Conservation (phyloP, 352 stramenopile species). For the Plasmopara muralis region DNA sequence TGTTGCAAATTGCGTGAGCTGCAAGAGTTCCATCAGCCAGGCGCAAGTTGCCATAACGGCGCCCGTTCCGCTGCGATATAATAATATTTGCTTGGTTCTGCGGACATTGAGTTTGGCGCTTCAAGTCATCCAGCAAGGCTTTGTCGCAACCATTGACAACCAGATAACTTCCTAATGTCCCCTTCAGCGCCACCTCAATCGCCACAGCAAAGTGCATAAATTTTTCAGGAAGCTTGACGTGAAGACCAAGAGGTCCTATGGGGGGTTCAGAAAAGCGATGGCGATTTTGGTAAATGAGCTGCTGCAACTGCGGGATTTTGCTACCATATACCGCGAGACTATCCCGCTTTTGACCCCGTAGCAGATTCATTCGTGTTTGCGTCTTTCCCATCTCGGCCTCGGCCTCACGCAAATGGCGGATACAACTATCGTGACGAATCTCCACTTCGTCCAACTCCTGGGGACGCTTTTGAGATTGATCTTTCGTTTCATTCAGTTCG, state of each 20-base stretch:
- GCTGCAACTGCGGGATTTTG: constrained; percentile 46
- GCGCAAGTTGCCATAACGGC: constrained; percentile 41
- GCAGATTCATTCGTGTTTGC: constrained; percentile 26
- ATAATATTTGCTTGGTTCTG: constrained; percentile 59
- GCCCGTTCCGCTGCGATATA: constrained; percentile 43
- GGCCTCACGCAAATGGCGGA: constrained; percentile 38
- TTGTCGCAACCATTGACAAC: constrained; percentile 67
- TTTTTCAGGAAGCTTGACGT: constrained; percentile 51
- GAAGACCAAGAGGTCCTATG: constrained; percentile 58
- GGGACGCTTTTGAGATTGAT: neutral
- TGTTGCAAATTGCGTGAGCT: constrained; percentile 56
- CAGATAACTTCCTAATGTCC: constrained; percentile 55
- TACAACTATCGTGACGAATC: constrained; percentile 34
- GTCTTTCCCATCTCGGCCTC: constrained; percentile 31
- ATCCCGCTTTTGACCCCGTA: constrained; percentile 41
- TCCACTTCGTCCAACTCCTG: constrained; percentile 26
- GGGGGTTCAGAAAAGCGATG: constrained; percentile 48
- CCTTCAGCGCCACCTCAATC: constrained; percentile 61
- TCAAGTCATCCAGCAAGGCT: constrained; percentile 59
- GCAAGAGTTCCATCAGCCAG: constrained; percentile 33
- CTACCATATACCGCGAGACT: constrained; percentile 50
- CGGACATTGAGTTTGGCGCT: constrained; percentile 43
- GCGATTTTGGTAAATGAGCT: constrained; percentile 56
- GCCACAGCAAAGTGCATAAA: constrained; percentile 51
- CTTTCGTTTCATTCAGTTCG: neutral